These are phyloP conservation scores for Euphrasia confusa DNA, from an alignment of 257 asterid genomes.

Conservation along the genomic window DNA sequence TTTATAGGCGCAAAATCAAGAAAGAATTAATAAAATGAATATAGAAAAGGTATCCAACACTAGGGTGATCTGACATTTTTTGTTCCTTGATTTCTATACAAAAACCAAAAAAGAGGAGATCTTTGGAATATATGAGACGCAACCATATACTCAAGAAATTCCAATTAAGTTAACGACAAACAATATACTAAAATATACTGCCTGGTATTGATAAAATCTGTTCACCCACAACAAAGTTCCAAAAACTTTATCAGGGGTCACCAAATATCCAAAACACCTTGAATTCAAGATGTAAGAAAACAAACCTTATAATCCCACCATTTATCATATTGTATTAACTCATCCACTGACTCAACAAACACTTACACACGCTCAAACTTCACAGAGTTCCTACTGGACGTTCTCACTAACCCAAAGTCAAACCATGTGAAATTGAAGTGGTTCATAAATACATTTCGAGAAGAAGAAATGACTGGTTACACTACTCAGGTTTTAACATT, in stretches of 20 bases:
- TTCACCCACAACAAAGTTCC: slow-evolving; percentile 8
- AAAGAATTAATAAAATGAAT: too few species aligned
- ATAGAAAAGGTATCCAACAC: too few species aligned
- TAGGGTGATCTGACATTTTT: neutral
- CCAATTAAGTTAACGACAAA: neutral
- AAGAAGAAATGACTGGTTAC: neutral
- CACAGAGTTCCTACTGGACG: neutral
- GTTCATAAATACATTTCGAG: slow-evolving; percentile 1
- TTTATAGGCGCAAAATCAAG: slow-evolving; percentile 4
- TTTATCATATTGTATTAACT: slow-evolving; percentile 8
- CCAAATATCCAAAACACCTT: slow-evolving; percentile 3
- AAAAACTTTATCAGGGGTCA: slow-evolving; percentile 11
- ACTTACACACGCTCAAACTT: neutral
- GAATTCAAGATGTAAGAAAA: slow-evolving; percentile 6
- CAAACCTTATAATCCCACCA: neutral
- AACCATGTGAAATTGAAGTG: slow-evolving; percentile 9
- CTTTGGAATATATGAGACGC: neutral
- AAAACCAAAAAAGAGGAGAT: neutral
- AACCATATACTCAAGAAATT: slow-evolving; percentile 11
- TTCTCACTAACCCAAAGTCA: slow-evolving; percentile 5
- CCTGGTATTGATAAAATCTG: neutral
- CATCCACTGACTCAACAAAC: slow-evolving; percentile 21
- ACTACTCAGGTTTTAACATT: slow-evolving; percentile 3
- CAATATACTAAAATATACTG: slow-evolving; percentile 12
- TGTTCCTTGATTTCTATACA: neutral